These are phyloP conservation scores for Parastagonospora avenae DNA, from an alignment of 2,329 filamentous ascomycete species.

Conservation along the genomic window DNA sequence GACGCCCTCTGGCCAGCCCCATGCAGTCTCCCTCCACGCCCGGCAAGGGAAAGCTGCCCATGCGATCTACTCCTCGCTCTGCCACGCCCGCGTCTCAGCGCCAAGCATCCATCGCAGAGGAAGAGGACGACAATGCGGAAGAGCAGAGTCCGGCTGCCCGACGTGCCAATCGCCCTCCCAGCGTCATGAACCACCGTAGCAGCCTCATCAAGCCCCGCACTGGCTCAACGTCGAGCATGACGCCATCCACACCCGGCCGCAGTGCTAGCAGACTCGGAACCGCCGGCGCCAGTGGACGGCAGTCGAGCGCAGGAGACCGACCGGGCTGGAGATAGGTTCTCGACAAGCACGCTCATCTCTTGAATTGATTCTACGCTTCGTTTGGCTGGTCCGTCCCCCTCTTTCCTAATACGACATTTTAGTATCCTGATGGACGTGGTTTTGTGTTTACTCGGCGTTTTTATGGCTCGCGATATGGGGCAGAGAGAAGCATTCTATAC, in stretches of 20 bases:
- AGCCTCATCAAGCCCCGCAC: slow-evolving; percentile 36
- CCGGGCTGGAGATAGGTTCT: slow-evolving; percentile 32
- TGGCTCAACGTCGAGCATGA: slow-evolving; percentile 23
- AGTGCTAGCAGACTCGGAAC: slow-evolving; percentile 29
- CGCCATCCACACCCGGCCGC: slow-evolving; percentile 21
- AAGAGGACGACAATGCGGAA: slow-evolving; percentile 22
- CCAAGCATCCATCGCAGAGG: slow-evolving; percentile 25
- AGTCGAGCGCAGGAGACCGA: slow-evolving; percentile 30
- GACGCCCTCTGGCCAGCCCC: slow-evolving; percentile 36
- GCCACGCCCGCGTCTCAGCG: slow-evolving; percentile 32
- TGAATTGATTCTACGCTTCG: slow-evolving; percentile 15
- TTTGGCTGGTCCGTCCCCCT: slow-evolving; percentile 18
- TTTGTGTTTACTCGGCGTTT: slow-evolving; percentile 3
- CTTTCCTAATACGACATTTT: slow-evolving; percentile 17
- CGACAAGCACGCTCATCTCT: slow-evolving; percentile 12
- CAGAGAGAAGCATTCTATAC: slow-evolving; percentile 35
- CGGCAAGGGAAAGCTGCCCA: slow-evolving; percentile 24
- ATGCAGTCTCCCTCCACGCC: slow-evolving; percentile 41
- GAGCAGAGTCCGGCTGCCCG: slow-evolving; percentile 39
- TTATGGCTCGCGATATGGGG: slow-evolving; percentile 15
- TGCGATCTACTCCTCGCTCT: slow-evolving; percentile 27
- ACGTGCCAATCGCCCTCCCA: slow-evolving; percentile 33
- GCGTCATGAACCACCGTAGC: slow-evolving; percentile 37
- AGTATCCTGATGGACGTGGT: slow-evolving; percentile 5
- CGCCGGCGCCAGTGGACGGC: slow-evolving; percentile 27